These are phyloP conservation scores for Whalleya microplaca DNA, from an alignment of 2,329 filamentous ascomycete genomes.

Conservation along the genomic window DNA sequence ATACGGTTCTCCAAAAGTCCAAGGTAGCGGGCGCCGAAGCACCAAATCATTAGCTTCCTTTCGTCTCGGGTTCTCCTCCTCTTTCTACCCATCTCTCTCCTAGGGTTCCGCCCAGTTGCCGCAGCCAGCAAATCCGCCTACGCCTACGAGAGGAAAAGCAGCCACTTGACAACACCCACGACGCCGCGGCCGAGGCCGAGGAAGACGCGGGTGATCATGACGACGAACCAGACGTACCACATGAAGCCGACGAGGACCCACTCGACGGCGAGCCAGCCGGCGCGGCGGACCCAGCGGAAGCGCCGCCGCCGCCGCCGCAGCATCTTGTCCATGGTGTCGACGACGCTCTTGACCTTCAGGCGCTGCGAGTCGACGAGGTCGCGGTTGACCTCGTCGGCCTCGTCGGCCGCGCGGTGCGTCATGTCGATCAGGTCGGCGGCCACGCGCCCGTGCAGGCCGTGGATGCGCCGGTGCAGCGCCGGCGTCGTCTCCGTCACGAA, in stretches of 20 bases:
- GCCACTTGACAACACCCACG: slow-evolving; percentile 70
- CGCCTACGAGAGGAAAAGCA: slow-evolving; percentile 73
- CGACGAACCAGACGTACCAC: slow-evolving; percentile 93
- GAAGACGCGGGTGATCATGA: slow-evolving; percentile 73
- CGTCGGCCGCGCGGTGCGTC: slow-evolving; percentile 71
- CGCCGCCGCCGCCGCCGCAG: slow-evolving; percentile 68
- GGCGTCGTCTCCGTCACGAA: slow-evolving; percentile 63
- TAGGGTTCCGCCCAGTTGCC: too few species aligned
- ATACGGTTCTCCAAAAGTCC: too few species aligned
- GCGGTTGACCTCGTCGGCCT: slow-evolving; percentile 77
- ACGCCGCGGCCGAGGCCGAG: slow-evolving; percentile 65
- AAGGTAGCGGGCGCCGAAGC: too few species aligned
- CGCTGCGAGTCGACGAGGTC: slow-evolving; percentile 78
- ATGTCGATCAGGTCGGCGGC: slow-evolving; percentile 59
- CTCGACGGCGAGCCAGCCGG: slow-evolving; percentile 82
- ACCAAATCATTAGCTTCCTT: too few species aligned
- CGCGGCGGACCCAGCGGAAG: slow-evolving; percentile 74
- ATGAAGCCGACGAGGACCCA: slow-evolving; percentile 87
- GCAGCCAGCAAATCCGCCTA: too few species aligned
- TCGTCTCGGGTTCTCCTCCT: too few species aligned
- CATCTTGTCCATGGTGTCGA: slow-evolving; percentile 78
- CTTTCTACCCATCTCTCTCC: too few species aligned
- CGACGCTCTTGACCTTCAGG: slow-evolving; percentile 77
- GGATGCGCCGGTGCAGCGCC: slow-evolving; percentile 53
- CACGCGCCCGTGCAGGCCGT: slow-evolving; percentile 50